phyloP scores from a whole-genome alignment of 1,284 basidiomycete genomes.

The Papiliotrema flavescens region DNA sequence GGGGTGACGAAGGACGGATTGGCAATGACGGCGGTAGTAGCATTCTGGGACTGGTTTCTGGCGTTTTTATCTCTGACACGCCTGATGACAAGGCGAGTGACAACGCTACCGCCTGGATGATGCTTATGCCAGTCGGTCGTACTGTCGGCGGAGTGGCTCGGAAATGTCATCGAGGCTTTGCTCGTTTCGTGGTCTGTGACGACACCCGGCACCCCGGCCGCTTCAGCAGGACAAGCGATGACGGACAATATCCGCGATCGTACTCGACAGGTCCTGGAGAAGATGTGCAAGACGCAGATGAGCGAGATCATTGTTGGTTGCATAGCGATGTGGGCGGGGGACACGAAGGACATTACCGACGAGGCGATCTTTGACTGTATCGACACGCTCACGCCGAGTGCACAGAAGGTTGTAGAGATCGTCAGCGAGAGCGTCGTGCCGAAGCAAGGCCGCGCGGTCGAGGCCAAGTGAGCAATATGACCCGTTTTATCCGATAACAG shows the following conservation, averaged over 20 bases:
- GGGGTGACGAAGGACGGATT: constrained; percentile 27
- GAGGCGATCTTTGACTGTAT: constrained; percentile 72
- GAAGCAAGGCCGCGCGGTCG: constrained; percentile 9
- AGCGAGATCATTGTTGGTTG: constrained; percentile 68
- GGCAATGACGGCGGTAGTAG: constrained; percentile 53
- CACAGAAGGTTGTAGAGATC: constrained; percentile 84
- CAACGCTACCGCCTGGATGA: constrained; percentile 12
- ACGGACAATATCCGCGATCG: constrained; percentile 52
- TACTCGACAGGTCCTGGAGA: constrained; percentile 74
- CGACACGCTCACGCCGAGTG: constrained; percentile 75
- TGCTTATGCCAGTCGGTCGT: constrained; percentile 1
- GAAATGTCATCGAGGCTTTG: constrained; percentile 34
- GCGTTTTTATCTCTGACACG: constrained; percentile 47
- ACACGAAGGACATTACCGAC: constrained; percentile 11
- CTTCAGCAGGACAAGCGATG: constrained; percentile 21
- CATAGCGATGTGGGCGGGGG: constrained; percentile 34
- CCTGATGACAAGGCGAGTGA: constrained; percentile 25
- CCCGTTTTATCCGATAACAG: constrained; percentile 13
- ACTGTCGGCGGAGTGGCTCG: constrained; percentile 21
- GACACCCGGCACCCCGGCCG: not conserved
- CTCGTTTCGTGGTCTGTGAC: constrained; percentile 39
- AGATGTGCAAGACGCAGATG: constrained; percentile 75
- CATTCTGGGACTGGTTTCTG: constrained; percentile 47
- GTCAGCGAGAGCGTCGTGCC: constrained; percentile 63
- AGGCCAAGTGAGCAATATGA: not conserved